These are phyloP conservation scores for Hortaea sp. DNA, from an alignment of 2,329 filamentous ascomycete genomes.

Conservation along the genomic window DNA sequence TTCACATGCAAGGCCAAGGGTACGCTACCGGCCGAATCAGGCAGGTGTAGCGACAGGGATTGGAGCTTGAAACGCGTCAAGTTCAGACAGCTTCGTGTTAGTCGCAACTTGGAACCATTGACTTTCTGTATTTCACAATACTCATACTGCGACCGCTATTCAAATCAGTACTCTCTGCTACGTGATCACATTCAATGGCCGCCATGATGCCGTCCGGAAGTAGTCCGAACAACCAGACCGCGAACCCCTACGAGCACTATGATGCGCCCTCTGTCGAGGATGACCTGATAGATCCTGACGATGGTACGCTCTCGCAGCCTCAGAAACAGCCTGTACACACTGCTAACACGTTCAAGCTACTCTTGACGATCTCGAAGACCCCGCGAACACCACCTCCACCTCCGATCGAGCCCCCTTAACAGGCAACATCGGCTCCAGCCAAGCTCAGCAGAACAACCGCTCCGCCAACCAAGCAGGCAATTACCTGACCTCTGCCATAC, in stretches of 20 bases:
- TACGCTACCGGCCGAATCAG: neutral
- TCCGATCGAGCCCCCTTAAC: slow-evolving; percentile 71
- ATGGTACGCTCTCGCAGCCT: slow-evolving; percentile 28
- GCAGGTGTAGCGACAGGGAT: neutral
- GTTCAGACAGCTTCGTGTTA: neutral
- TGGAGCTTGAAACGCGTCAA: neutral
- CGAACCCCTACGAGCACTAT: slow-evolving; percentile 31
- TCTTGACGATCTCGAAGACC: slow-evolving; percentile 88
- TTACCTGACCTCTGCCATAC: slow-evolving; percentile 81
- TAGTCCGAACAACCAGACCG: slow-evolving; percentile 14
- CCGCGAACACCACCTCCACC: slow-evolving; percentile 49
- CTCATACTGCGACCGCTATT: too few species aligned
- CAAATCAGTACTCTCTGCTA: too few species aligned
- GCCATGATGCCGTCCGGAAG: slow-evolving; percentile 36
- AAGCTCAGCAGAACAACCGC: slow-evolving; percentile 46
- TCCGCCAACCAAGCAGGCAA: slow-evolving; percentile 55
- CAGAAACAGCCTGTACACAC: neutral
- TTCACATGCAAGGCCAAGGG: neutral
- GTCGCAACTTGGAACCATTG: neutral
- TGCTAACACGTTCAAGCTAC: slow-evolving; percentile 47
- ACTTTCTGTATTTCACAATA: neutral
- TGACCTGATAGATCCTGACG: slow-evolving; percentile 44
- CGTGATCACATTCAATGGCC: slow-evolving; percentile 24
- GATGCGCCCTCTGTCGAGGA: slow-evolving; percentile 38
- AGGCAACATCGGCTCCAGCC: slow-evolving; percentile 57